These are phyloP conservation scores for Silene vulgaris DNA, from an alignment of 179 eudicot genomes.

Conservation along the genomic window DNA sequence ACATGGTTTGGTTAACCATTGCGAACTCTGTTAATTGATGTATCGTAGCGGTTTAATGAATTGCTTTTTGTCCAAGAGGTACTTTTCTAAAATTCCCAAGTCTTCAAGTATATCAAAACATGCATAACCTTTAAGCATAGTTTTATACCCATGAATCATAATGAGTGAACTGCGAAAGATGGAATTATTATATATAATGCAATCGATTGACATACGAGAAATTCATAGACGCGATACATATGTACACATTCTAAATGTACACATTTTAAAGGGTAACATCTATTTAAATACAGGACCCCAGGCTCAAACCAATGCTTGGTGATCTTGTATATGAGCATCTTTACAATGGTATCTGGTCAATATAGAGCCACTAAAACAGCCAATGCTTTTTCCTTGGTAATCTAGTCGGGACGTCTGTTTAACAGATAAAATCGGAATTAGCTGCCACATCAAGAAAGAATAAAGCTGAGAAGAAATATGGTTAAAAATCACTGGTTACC, in stretches of 20 bases:
- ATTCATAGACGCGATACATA: background rate
- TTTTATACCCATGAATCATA: too few relatives aligned
- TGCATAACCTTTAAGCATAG: too few relatives aligned
- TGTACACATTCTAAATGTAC: background rate
- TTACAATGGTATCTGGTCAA: background rate
- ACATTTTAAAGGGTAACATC: background rate
- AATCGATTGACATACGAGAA: background rate
- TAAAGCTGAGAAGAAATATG: background rate
- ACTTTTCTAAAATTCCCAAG: too few relatives aligned
- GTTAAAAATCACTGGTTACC: slow-evolving; percentile 32
- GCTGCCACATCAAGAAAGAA: background rate
- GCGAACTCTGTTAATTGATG: background rate
- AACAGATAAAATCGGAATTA: background rate
- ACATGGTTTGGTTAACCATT: background rate
- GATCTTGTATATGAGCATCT: background rate
- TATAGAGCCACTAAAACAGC: slow-evolving; percentile 43
- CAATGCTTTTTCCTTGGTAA: slow-evolving; percentile 56
- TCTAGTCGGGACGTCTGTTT: slow-evolving; percentile 58
- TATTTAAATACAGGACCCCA: background rate
- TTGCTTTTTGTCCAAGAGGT: too few relatives aligned
- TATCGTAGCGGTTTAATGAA: too few relatives aligned
- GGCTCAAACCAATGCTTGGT: slow-evolving; percentile 1
- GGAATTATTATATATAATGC: too few relatives aligned
- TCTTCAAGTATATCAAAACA: too few relatives aligned
- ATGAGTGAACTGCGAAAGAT: too few relatives aligned